A percentile compares a stretch with the other conserved stretches of the same genome.
Evolutionary conservation across 768 basidiomycete genomes (phyloP).

Genomic region (Strobilomyces confusus): DNA sequence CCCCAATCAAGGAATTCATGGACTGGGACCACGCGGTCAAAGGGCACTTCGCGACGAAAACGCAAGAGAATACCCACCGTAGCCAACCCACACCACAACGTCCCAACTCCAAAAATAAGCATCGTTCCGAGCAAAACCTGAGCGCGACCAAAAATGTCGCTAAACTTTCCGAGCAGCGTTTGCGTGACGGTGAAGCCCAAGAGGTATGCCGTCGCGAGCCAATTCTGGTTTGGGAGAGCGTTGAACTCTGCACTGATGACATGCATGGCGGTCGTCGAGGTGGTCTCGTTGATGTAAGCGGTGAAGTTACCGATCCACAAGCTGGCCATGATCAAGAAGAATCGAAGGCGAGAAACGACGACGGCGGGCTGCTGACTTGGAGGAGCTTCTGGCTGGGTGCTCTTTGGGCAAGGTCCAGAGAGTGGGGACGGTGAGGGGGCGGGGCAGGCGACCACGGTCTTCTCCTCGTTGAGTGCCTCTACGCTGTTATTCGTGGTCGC

Average conservation of each 20-base stretch:
- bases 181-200: slow-evolving; percentile 36
- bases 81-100: slow-evolving; percentile 32
- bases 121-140: slow-evolving; percentile 33
- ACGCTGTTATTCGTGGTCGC: slow-evolving; percentile 29
- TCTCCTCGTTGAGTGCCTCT: slow-evolving; percentile 24
- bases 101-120: slow-evolving; percentile 33
- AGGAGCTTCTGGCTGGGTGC: not conserved
- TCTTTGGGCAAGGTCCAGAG: not conserved
- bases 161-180: slow-evolving; percentile 32
- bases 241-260: slow-evolving; percentile 30
- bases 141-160: slow-evolving; percentile 34
- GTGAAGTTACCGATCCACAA: slow-evolving; percentile 35
- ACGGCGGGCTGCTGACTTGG: slow-evolving; percentile 25
- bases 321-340: slow-evolving; percentile 34
- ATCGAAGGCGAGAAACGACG: slow-evolving; percentile 24
- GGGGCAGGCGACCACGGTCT: slow-evolving; percentile 10
- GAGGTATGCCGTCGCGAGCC: slow-evolving; percentile 34
- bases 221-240: slow-evolving; percentile 32
- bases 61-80: slow-evolving; percentile 17
- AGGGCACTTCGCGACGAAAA: not conserved
- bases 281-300: slow-evolving; percentile 35
- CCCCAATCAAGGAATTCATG: slow-evolving; percentile 33
- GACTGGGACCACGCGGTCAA: slow-evolving; percentile 21
- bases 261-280: slow-evolving; percentile 34
- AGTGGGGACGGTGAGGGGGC: not conserved